phyloP scores from a whole-genome alignment of 495 filamentous ascomycete species.

The Penicillium lagena region DNA sequence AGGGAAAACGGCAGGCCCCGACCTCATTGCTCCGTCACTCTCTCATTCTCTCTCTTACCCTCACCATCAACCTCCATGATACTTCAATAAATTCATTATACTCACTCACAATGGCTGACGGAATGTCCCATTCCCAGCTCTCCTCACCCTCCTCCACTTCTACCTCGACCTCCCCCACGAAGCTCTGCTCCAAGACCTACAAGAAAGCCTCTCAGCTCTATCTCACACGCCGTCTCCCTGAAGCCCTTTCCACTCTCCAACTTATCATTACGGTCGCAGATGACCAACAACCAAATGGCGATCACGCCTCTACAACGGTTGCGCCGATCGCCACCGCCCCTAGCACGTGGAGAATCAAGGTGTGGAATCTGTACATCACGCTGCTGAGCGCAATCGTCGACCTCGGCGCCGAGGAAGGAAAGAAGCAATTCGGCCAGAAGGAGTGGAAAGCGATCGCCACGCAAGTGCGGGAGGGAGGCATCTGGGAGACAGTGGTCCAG shows the following conservation, averaged over 20 bases:
- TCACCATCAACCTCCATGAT: not conserved
- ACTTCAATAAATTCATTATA: not conserved
- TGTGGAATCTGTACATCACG: slow-evolving; percentile 95
- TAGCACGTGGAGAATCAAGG: slow-evolving; percentile 75
- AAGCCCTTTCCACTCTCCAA: slow-evolving; percentile 75
- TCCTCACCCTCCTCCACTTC: slow-evolving; percentile 34
- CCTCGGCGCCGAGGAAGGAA: slow-evolving; percentile 83
- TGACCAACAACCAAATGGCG: slow-evolving; percentile 30
- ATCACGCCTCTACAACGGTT: slow-evolving; percentile 21
- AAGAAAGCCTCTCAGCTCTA: slow-evolving; percentile 87
- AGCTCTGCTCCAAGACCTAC: slow-evolving; percentile 60
- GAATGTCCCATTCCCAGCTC: slow-evolving; percentile 38
- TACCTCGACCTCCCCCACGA: slow-evolving; percentile 49
- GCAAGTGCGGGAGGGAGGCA: slow-evolving; percentile 74
- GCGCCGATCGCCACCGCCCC: slow-evolving; percentile 71
- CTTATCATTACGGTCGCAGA: slow-evolving; percentile 57
- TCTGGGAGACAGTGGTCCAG: slow-evolving; percentile 89
- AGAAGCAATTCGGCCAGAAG: slow-evolving; percentile 72
- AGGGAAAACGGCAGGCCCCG: slow-evolving; percentile 24
- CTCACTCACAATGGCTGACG: slow-evolving; percentile 27
- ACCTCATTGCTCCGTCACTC: slow-evolving; percentile 8
- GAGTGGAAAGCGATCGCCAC: slow-evolving; percentile 75
- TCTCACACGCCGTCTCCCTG: slow-evolving; percentile 82
- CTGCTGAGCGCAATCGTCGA: slow-evolving; percentile 87
- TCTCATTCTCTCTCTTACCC: slow-evolving; percentile 2